These are phyloP conservation scores for Eucalyptus viminalis DNA, from an alignment of 345 rosid genomes.

Conservation along the genomic window DNA sequence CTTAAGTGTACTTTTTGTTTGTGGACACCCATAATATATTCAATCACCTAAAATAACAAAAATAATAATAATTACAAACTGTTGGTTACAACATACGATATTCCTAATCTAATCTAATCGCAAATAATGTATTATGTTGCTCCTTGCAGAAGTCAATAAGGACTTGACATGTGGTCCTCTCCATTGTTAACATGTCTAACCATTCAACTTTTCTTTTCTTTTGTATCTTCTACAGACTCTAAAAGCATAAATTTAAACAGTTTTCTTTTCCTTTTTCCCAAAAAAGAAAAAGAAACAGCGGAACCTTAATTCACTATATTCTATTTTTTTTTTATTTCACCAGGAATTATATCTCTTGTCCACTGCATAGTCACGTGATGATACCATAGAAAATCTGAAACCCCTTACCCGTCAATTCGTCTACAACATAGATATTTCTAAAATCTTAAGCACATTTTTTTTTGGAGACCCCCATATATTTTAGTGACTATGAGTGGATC, in stretches of 20 bases:
- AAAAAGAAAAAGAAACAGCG: background rate
- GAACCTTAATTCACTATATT: background rate
- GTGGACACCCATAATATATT: background rate
- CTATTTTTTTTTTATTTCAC: background rate
- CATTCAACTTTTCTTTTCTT: background rate
- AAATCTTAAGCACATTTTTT: background rate
- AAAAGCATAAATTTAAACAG: background rate
- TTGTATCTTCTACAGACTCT: background rate
- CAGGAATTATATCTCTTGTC: background rate
- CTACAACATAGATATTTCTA: background rate
- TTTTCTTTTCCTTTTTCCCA: too few species aligned
- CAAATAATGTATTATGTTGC: background rate
- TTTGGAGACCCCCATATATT: background rate
- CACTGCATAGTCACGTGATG: background rate
- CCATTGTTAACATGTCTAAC: background rate
- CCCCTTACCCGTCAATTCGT: background rate
- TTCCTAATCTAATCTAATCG: background rate
- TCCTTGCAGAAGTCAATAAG: background rate
- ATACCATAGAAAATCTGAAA: background rate
- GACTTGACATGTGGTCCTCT: background rate
- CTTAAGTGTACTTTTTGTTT: background rate
- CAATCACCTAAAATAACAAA: background rate
- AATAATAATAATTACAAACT: background rate
- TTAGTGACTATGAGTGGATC: background rate
- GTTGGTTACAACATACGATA: background rate